A percentile compares a stretch with the other conserved stretches of the same genome.
Evolutionary conservation across 257 asterid genomes (phyloP).

Genomic region (Eustoma russellianum): DNA sequence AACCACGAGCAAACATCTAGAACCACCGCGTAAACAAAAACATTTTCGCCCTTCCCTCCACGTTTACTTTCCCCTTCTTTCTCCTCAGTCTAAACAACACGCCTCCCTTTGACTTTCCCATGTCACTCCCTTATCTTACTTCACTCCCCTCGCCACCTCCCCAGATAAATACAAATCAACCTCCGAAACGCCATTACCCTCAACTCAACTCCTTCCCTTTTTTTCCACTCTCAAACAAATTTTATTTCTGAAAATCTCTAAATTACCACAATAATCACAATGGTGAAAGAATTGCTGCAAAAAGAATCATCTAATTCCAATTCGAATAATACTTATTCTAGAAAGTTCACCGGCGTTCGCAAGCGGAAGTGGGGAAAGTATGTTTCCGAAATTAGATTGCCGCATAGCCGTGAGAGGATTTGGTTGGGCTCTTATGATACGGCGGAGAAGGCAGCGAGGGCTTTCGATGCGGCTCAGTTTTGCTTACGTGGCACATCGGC

Average conservation of each 20-base stretch:
- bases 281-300: slow-evolving; percentile 37
- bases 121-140: slow-evolving; percentile 8
- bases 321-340: neutral
- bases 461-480: slow-evolving; percentile 58
- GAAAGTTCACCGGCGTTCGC: slow-evolving; percentile 49
- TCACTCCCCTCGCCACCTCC: slow-evolving; percentile 6
- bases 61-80: slow-evolving; percentile 17
- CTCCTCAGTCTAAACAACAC: slow-evolving; percentile 16
- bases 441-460: slow-evolving; percentile 67
- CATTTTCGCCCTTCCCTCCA: neutral
- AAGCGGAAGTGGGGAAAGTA: slow-evolving; percentile 74
- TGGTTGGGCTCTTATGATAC: slow-evolving; percentile 74
- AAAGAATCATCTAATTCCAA: slow-evolving; percentile 5
- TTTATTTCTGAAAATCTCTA: too few species aligned
- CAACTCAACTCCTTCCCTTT: neutral
- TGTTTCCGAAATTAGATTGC: slow-evolving; percentile 62
- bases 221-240: neutral
- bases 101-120: slow-evolving; percentile 22
- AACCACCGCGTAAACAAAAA: slow-evolving; percentile 35
- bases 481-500: slow-evolving; percentile 63
- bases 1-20: too few species aligned
- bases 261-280: neutral
- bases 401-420: slow-evolving; percentile 61
- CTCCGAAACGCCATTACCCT: slow-evolving; percentile 41
- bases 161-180: slow-evolving; percentile 16